These are phyloP conservation scores for Galerina sulciceps DNA, from an alignment of 768 basidiomycete species.

Conservation along the genomic window DNA sequence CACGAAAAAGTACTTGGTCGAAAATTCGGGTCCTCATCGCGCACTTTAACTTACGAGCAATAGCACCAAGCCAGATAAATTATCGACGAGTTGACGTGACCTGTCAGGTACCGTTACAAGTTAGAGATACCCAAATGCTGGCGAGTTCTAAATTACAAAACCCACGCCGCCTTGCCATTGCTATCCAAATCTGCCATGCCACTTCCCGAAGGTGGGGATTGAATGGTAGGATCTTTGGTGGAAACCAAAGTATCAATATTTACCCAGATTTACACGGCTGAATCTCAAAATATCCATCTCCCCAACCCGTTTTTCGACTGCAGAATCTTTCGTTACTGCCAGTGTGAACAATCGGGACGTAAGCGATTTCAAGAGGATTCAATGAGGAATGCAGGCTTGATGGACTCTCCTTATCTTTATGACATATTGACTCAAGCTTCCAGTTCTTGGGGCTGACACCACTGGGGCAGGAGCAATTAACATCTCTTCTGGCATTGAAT, in stretches of 20 bases:
- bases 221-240: slow-evolving; percentile 8
- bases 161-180: neutral
- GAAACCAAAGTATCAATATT: neutral
- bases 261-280: neutral
- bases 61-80: neutral
- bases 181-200: neutral
- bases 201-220: slow-evolving; percentile 1
- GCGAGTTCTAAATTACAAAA: neutral
- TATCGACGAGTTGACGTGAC: slow-evolving; percentile 16
- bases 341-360: too few species aligned
- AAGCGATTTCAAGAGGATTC: too few species aligned
- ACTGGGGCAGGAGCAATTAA: slow-evolving; percentile 4
- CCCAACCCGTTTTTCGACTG: neutral
- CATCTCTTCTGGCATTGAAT: neutral
- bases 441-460: neutral
- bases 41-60: too few species aligned
- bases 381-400: neutral
- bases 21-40: too few species aligned
- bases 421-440: slow-evolving; percentile 2
- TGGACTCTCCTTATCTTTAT: slow-evolving; percentile 5
- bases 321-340: too few species aligned
- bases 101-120: slow-evolving; percentile 16
- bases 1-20: too few species aligned
- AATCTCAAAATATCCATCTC: neutral
- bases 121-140: neutral